Percentiles rank a stretch among this genome's conserved stretches.
Conservation (phyloP, 179 eudicot genomes). For the Heliamphora pulchella region DNA sequence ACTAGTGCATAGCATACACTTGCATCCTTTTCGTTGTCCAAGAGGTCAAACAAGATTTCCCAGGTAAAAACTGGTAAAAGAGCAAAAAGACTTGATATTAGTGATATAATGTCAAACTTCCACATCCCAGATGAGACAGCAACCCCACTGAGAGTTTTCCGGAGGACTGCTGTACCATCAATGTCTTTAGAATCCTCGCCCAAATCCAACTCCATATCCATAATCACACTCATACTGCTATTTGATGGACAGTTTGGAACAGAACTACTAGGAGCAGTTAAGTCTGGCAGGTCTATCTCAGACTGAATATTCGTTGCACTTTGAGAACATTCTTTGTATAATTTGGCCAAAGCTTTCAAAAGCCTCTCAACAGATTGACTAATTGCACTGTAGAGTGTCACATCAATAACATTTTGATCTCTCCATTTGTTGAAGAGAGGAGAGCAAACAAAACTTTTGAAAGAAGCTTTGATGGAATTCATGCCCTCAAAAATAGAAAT, state of each 20-base stretch:
- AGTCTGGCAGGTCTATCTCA: constrained; percentile 29
- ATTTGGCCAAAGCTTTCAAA: constrained; percentile 42
- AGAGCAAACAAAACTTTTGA: constrained; percentile 54
- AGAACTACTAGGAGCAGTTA: constrained; percentile 29
- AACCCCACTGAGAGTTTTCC: constrained; percentile 32
- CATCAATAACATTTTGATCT: constrained; percentile 29
- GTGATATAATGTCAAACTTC: constrained; percentile 54
- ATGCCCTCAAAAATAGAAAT: constrained; percentile 42
- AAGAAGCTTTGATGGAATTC: constrained; percentile 35
- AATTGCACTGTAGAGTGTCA: constrained; percentile 30
- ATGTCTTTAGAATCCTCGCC: constrained; percentile 51
- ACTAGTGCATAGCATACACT: constrained; percentile 35
- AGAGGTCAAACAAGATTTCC: constrained; percentile 64
- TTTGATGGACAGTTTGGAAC: constrained; percentile 29
- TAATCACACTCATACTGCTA: constrained; percentile 35
- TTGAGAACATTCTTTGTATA: constrained; percentile 47
- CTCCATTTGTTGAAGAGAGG: constrained; percentile 43
- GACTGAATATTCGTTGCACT: constrained; percentile 29
- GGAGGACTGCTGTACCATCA: constrained; percentile 24
- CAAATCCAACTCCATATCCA: constrained; percentile 82
- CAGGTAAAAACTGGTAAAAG: constrained; percentile 71
- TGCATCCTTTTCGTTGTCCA: constrained; percentile 54
- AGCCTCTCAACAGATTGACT: constrained; percentile 56
- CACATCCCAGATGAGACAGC: constrained; percentile 33
- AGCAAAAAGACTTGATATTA: constrained; percentile 56